Conservation (phyloP, 2,329 filamentous ascomycete species). For the Colletotrichum incanum region DNA sequence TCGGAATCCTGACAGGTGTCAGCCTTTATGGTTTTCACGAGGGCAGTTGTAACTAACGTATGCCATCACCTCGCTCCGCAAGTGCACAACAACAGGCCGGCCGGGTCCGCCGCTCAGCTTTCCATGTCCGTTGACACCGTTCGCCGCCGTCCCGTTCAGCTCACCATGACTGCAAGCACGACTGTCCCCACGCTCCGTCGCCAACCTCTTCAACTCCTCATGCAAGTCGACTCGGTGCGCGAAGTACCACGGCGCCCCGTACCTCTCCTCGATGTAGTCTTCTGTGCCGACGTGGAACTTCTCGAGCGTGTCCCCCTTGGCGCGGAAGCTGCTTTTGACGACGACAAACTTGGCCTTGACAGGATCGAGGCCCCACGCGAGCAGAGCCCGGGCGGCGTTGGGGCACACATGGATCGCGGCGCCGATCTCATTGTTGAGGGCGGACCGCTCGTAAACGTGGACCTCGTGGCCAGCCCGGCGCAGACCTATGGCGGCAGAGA, state of each 20-base stretch:
- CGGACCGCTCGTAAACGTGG: conserved; percentile 55
- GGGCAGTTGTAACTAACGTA: conserved; percentile 47
- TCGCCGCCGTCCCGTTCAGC: too few species aligned
- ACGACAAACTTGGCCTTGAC: conserved; percentile 48
- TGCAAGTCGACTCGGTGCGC: conserved; percentile 60
- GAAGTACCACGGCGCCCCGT: conserved; percentile 53
- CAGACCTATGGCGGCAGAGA: conserved; percentile 52
- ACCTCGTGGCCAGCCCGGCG: conserved; percentile 53
- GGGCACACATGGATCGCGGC: conserved; percentile 58
- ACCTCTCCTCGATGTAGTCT: conserved; percentile 43
- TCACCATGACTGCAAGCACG: neutral
- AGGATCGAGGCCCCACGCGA: conserved; percentile 55
- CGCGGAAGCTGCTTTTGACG: conserved; percentile 29
- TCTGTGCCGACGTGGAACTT: conserved; percentile 38
- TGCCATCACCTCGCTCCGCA: conserved; percentile 46
- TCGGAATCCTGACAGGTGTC: conserved; percentile 45
- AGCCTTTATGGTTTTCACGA: neutral
- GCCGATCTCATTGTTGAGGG: conserved; percentile 55
- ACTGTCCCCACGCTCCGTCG: conserved; percentile 46
- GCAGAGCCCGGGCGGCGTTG: conserved; percentile 55
- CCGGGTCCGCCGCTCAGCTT: conserved; percentile 42
- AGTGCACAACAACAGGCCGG: conserved; percentile 46
- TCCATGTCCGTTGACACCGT: neutral
- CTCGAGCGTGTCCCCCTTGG: conserved; percentile 48
- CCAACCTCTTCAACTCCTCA: conserved; percentile 52